A percentile compares a stretch with the other conserved stretches of the same genome.
Evolutionary conservation across 2,329 filamentous ascomycete species (phyloP).

Genomic region (Ophiocordyceps camponoti-leonardi): DNA sequence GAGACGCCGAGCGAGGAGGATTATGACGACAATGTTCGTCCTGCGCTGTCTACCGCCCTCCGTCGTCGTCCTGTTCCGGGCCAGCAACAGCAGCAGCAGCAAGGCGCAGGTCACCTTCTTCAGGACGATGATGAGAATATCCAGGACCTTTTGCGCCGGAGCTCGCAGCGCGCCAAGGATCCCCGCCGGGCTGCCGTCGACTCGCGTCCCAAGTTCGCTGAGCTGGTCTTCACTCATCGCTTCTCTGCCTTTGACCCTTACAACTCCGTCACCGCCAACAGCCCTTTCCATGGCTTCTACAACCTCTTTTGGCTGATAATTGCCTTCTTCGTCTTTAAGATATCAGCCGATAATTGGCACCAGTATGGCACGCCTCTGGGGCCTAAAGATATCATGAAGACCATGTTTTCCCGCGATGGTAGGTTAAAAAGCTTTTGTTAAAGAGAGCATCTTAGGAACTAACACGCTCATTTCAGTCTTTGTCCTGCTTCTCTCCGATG

Average conservation of each 20-base stretch:
- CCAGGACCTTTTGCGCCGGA: constrained; percentile 10
- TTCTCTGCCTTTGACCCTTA: constrained; percentile 62
- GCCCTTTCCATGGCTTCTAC: constrained; percentile 64
- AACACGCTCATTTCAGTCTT: constrained; percentile 18
- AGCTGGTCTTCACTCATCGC: constrained; percentile 52
- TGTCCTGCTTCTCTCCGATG: constrained; percentile 45
- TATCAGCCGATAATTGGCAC: constrained; percentile 51
- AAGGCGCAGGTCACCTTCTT: constrained; percentile 5
- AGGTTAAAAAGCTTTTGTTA: neutral
- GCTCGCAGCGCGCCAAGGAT: constrained; percentile 9
- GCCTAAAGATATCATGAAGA: constrained; percentile 51
- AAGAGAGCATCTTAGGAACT: neutral
- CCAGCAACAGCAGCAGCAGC: neutral
- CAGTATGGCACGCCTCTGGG: constrained; percentile 52
- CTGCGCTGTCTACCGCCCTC: constrained; percentile 7
- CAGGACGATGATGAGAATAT: constrained; percentile 12
- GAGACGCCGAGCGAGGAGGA: constrained; percentile 28
- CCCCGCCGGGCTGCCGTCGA: constrained; percentile 2
- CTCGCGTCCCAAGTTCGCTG: constrained; percentile 16
- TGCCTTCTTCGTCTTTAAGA: constrained; percentile 46
- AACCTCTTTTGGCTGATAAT: constrained; percentile 63
- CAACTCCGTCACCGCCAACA: constrained; percentile 45
- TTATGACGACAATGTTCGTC: constrained; percentile 21
- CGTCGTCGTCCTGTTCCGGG: neutral
- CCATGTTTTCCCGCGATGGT: constrained; percentile 42